Evolutionary conservation across 164 flowering plant genomes (phyloP).

Genomic region (grape (Vitis vinifera)): ASM3070453v1 NC_081821.1:6576501-6577000

Average conservation of each 20-base stretch:
- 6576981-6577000: neutral
- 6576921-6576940: slow-evolving; percentile 18
- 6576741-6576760: no score
- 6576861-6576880: slow-evolving; percentile 14
- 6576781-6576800: slow-evolving; percentile 17
- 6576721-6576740: no score
- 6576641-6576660: no score
- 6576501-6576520: slow-evolving; percentile 18
- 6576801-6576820: slow-evolving; percentile 46
- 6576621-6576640: neutral
- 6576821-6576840: slow-evolving; percentile 26
- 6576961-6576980: no score
- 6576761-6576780: neutral
- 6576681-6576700: no score
- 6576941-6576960: no score
- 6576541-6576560: slow-evolving; percentile 33
- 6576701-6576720: no score
- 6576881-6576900: neutral
- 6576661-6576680: no score
- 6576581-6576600: slow-evolving; percentile 32
- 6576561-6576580: slow-evolving; percentile 2
- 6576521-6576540: slow-evolving; percentile 17
- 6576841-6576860: slow-evolving; percentile 34
- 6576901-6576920: slow-evolving; percentile 5
- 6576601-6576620: slow-evolving; percentile 26